Percentiles rank a stretch among this genome's conserved stretches.
Conservation (phyloP, 306 rosid genomes). For the Trifolium fragiferum region DNA sequence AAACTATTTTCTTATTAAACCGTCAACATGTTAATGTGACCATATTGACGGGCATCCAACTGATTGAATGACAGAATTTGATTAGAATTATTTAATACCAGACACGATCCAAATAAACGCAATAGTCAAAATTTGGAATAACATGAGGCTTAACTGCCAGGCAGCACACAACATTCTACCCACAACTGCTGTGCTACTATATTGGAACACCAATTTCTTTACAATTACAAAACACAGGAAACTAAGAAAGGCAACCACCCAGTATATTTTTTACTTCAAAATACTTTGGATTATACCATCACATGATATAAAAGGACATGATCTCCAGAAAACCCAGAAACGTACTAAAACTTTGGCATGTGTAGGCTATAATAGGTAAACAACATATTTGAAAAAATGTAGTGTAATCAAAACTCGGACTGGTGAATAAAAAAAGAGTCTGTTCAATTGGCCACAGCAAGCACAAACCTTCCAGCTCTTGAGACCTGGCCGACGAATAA, state of each 20-base stretch:
- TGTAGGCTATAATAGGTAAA: not conserved
- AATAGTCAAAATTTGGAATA: not conserved
- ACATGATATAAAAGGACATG: not conserved
- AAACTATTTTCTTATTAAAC: conserved; percentile 11
- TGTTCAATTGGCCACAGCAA: conserved; percentile 22
- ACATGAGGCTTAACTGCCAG: not conserved
- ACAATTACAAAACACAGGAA: not conserved
- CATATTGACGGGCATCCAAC: conserved; percentile 31
- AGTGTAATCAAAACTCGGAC: conserved; percentile 18
- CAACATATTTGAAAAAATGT: conserved; percentile 12
- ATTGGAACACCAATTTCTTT: conserved; percentile 18
- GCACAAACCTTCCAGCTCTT: conserved; percentile 83
- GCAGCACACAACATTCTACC: conserved; percentile 7
- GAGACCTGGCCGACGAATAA: conserved; percentile 83
- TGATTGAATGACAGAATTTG: conserved; percentile 13
- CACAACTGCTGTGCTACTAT: not conserved
- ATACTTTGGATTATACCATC: not conserved
- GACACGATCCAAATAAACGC: conserved; percentile 11
- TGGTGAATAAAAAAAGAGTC: conserved; percentile 9
- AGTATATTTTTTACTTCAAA: conserved; percentile 18
- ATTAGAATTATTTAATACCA: conserved; percentile 22
- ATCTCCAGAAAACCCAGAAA: conserved; percentile 17
- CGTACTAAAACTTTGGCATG: conserved; percentile 16
- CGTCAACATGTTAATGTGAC: not conserved
- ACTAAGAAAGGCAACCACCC: conserved; percentile 25